Conservation (phyloP, 495 filamentous ascomycete species). For the Annulohypoxylon bovei region DNA sequence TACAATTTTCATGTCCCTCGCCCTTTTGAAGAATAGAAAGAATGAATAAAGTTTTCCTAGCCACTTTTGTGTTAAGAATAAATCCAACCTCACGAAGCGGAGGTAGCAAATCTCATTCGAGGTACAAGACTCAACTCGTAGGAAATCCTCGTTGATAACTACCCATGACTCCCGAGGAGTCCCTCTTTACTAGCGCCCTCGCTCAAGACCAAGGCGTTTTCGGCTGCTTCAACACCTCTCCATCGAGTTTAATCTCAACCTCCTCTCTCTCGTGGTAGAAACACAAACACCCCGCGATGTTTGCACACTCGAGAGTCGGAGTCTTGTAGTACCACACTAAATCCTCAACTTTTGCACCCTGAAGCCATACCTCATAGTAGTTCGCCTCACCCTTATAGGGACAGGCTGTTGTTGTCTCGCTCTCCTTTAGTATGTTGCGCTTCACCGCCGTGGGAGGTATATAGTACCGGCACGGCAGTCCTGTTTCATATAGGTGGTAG, state of each 20-base stretch:
- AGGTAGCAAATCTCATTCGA: not conserved
- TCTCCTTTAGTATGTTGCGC: constrained; percentile 50
- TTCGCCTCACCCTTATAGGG: constrained; percentile 69
- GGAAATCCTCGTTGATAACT: not conserved
- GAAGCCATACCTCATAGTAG: constrained; percentile 53
- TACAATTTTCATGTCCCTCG: no score
- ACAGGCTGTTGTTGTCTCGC: constrained; percentile 57
- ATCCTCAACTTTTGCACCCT: constrained; percentile 49
- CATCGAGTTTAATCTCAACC: constrained; percentile 60
- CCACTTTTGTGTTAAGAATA: no score
- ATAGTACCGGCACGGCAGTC: constrained; percentile 62
- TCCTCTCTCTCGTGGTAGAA: constrained; percentile 65
- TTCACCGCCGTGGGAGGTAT: constrained; percentile 57
- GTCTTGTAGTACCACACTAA: constrained; percentile 65
- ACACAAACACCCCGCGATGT: constrained; percentile 56
- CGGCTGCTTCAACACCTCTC: constrained; percentile 30
- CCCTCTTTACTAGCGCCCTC: not conserved
- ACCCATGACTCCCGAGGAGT: not conserved
- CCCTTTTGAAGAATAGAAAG: no score
- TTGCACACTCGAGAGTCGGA: constrained; percentile 60
- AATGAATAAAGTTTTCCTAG: no score
- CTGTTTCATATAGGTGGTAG: constrained; percentile 63
- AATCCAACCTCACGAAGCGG: not conserved
- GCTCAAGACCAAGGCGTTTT: constrained; percentile 25
- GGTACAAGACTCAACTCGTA: not conserved